Base-by-base conservation (phyloP, 768 basidiomycete genomes). In the Tylopilus sp. region DNA sequence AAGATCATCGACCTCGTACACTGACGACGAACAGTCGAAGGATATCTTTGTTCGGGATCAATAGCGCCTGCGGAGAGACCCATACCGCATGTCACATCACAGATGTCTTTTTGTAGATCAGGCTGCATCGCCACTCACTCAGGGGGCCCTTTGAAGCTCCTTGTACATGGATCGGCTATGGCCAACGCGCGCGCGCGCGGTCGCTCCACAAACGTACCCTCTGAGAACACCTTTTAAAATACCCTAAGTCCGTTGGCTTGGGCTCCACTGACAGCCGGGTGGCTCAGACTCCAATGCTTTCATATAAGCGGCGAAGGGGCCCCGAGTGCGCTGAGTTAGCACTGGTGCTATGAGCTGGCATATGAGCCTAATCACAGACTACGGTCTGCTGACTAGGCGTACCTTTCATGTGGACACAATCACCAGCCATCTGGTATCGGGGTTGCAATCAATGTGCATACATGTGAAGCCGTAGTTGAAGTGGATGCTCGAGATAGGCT, bases 201-300 rank as follows among this genome's bases (percentile, higher is more conserved):
- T 61, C 51, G 59, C 59, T 54, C 59, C 56, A 53, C 30, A 45
- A 12, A 30, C 45, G 9, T 31, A 45, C 58, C 33, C 31, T n/a
- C n/a, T n/a, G n/a, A 13, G 33, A 22, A 26, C 41, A 15, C 9
- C 25, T 39, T n/a, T n/a, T n/a, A n/a, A 17, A 28, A 38, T 23
- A 21, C 13, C 18, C n/a, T 44, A 2, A 18, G 26, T 38, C 28
- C 28, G 28, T 33, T 13, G 33, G 20, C 18, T 6, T 21, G 18
- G 5, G 38, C 20, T 39, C 38, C 38, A 38, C 36, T 20, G 20
- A 39, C 38, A 39, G 38, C n/a, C 25, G 6, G 21, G 6, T 54
- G 40, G 42, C 8, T 23, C 20, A 31, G n/a, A n/a, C 40, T 21
- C 52, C 40, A 17, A 31, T 21, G 21, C 30, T 39, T n/a, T 36